Evolutionary conservation across 139 green algal species (phyloP).

Genomic region (Trebouxia sp.): DNA sequence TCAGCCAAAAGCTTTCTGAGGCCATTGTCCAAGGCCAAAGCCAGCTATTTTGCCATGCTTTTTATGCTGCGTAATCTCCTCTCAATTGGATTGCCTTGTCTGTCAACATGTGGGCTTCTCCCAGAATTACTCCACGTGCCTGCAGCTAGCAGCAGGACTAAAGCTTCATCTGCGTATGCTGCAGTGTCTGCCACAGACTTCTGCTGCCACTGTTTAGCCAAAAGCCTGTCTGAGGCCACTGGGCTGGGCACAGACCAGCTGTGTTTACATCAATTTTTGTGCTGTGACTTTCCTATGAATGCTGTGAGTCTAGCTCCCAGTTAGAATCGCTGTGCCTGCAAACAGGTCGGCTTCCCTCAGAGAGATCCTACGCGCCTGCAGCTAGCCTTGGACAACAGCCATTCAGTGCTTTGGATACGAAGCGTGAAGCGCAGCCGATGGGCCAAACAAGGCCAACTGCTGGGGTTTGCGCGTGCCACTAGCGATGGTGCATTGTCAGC

Average conservation of each 20-base stretch:
- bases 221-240: not conserved
- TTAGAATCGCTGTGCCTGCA: not conserved
- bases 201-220: not conserved
- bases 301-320: not conserved
- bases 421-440: conserved; percentile 51
- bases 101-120: conserved; percentile 78
- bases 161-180: not conserved
- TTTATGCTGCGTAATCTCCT: not conserved
- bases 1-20: not conserved
- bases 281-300: not conserved
- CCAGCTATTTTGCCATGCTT: not conserved
- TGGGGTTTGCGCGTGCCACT: conserved; percentile 87
- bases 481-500: conserved; percentile 76
- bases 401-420: conserved; percentile 72
- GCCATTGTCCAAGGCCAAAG: not conserved
- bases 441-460: conserved; percentile 64
- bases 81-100: not conserved
- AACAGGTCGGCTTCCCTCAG: conserved; percentile 80
- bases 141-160: conserved; percentile 28
- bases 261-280: not conserved
- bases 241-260: not conserved
- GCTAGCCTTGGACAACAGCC: conserved; percentile 76
- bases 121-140: conserved; percentile 61
- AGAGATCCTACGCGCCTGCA: conserved; percentile 70
- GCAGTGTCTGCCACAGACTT: not conserved